Evolutionary conservation across 305 asterid species (phyloP).

Genomic region (Caryopteris hybrid): DNA sequence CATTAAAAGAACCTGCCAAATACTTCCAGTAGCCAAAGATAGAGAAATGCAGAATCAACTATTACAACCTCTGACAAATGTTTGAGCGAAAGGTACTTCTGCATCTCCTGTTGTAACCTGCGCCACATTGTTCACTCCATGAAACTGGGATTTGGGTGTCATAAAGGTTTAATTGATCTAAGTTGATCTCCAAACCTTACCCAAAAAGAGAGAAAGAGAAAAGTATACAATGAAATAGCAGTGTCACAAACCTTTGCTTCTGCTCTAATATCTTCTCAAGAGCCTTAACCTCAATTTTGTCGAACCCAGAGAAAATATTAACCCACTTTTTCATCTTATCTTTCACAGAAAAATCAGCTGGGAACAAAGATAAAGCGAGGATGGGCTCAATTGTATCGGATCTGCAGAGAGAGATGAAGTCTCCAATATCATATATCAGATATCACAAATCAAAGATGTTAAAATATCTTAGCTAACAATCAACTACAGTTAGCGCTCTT

Average conservation of each 20-base stretch:
- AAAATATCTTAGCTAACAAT: slow-evolving; percentile 8
- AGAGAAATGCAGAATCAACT: slow-evolving; percentile 17
- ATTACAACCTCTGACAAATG: slow-evolving; percentile 68
- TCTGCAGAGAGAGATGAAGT: slow-evolving; percentile 48
- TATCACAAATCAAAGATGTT: slow-evolving; percentile 10
- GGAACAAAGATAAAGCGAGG: slow-evolving; percentile 74
- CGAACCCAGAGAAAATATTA: slow-evolving; percentile 68
- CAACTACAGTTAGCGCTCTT: slow-evolving; percentile 8
- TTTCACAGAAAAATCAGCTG: slow-evolving; percentile 63
- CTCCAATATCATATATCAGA: slow-evolving; percentile 7
- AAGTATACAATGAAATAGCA: slow-evolving; percentile 17
- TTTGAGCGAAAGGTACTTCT: slow-evolving; percentile 71
- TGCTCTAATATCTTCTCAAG: slow-evolving; percentile 97
- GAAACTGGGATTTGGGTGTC: background rate
- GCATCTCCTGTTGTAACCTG: slow-evolving; percentile 97
- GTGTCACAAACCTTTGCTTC: slow-evolving; percentile 73
- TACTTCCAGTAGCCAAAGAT: slow-evolving; percentile 19
- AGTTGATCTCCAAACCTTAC: background rate
- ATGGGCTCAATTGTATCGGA: slow-evolving; percentile 82
- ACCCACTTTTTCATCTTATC: slow-evolving; percentile 80
- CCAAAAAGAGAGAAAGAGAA: background rate
- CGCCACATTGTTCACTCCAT: slow-evolving; percentile 20
- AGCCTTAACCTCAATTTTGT: slow-evolving; percentile 91
- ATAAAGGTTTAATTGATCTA: slow-evolving; percentile 9
- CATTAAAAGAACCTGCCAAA: slow-evolving; percentile 13